phyloP scores from a whole-genome alignment of 2,329 filamentous ascomycete species.

The Aspergillus glaucus region DNA sequence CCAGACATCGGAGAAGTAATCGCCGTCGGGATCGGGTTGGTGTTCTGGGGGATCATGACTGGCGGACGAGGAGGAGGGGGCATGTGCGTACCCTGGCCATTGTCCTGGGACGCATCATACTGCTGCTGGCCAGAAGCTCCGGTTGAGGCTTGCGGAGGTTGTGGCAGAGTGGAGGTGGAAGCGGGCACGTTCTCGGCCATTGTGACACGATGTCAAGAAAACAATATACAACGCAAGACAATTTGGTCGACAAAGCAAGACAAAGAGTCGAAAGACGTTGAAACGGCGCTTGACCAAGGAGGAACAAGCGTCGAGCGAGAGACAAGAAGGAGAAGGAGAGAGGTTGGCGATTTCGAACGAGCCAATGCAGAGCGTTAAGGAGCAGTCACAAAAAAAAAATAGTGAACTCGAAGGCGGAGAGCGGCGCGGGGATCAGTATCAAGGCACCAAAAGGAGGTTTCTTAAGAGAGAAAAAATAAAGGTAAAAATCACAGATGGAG shows the following conservation, averaged over 20 bases:
- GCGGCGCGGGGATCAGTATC: conserved; percentile 19
- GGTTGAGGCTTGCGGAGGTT: conserved; percentile 60
- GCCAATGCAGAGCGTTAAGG: conserved; percentile 19
- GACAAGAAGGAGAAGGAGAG: background rate
- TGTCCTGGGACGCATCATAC: conserved; percentile 67
- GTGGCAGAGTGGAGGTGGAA: conserved; percentile 60
- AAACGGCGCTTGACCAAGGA: conserved; percentile 8
- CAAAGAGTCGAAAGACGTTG: conserved; percentile 14
- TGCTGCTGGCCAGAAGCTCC: conserved; percentile 59
- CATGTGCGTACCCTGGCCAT: conserved; percentile 71
- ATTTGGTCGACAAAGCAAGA: conserved; percentile 15
- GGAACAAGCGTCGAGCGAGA: conserved; percentile 7
- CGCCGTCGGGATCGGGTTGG: conserved; percentile 86
- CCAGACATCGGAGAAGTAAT: conserved; percentile 81
- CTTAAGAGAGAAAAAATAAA: conserved; percentile 12
- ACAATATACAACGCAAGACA: conserved; percentile 13
- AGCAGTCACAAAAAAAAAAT: conserved; percentile 18
- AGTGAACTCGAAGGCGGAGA: conserved; percentile 19
- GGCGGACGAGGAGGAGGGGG: conserved; percentile 80
- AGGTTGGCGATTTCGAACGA: conserved; percentile 8
- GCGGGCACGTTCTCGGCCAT: conserved; percentile 75
- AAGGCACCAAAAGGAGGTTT: conserved; percentile 4
- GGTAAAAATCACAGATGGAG: conserved; percentile 14
- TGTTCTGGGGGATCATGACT: conserved; percentile 87
- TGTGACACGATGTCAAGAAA: conserved; percentile 27